phyloP scores from a whole-genome alignment of 2,329 filamentous ascomycete species.

The Penicillium expansum region DNA sequence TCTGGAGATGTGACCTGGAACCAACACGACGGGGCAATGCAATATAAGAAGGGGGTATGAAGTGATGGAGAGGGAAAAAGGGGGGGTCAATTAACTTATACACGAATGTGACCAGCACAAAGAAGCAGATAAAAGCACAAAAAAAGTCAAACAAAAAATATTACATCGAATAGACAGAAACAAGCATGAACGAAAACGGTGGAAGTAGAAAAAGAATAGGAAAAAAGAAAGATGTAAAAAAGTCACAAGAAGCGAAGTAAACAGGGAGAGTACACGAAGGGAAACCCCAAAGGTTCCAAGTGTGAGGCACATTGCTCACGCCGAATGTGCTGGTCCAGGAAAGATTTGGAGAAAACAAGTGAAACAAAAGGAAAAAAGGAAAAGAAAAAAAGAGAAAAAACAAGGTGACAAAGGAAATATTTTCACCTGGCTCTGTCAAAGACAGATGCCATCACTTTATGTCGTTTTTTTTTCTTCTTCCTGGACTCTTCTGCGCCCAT shows the following conservation, averaged over 20 bases:
- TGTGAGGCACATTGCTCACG: constrained; percentile 16
- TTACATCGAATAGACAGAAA: constrained; percentile 35
- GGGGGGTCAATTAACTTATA: constrained; percentile 36
- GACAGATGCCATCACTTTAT: constrained; percentile 18
- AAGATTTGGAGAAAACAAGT: constrained; percentile 14
- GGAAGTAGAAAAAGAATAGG: constrained; percentile 8
- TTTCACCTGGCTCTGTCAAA: constrained; percentile 17
- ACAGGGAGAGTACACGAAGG: constrained; percentile 38
- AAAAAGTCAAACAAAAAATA: constrained; percentile 21
- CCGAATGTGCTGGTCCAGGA: constrained; percentile 20
- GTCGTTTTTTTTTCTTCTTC: constrained; percentile 15
- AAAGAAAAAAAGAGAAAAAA: constrained; percentile 33
- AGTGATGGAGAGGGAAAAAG: constrained; percentile 27
- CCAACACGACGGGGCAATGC: constrained; percentile 28
- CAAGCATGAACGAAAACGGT: constrained; percentile 24
- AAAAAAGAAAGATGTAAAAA: constrained; percentile 12
- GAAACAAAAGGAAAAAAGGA: constrained; percentile 30
- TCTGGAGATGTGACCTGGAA: constrained; percentile 16
- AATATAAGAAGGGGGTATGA: constrained; percentile 37
- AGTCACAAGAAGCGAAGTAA: constrained; percentile 35
- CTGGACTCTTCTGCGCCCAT: constrained; percentile 12
- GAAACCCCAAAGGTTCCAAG: constrained; percentile 27
- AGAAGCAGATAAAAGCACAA: constrained; percentile 15
- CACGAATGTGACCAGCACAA: constrained; percentile 44
- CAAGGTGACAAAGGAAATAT: constrained; percentile 50